These are phyloP conservation scores for Populus tremula DNA, from an alignment of 345 rosid species.

Conservation along the genomic window DNA sequence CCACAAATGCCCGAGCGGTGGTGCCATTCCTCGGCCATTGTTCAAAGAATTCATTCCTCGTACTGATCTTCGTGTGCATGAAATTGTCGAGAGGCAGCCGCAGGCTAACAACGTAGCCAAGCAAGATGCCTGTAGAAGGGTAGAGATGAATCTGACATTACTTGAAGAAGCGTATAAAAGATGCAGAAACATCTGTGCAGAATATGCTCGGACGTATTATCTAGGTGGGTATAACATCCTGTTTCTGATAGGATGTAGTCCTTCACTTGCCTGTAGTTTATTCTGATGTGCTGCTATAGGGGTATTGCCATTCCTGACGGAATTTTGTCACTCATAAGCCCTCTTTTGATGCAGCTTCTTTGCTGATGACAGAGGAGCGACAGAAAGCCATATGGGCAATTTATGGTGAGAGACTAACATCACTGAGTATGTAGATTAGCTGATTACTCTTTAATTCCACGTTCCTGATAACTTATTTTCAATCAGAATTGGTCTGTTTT, in stretches of 20 bases:
- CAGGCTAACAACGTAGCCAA: conserved; percentile 4
- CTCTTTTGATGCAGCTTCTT: conserved; percentile 41
- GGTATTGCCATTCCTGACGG: background rate
- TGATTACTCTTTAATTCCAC: no score
- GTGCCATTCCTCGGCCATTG: conserved; percentile 17
- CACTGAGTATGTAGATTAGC: no score
- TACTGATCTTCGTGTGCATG: conserved; percentile 28
- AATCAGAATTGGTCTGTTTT: no score
- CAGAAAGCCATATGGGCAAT: conserved; percentile 71
- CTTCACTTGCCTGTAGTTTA: no score
- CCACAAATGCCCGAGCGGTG: conserved; percentile 16
- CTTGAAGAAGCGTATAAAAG: conserved; percentile 49
- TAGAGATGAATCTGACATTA: conserved; percentile 36
- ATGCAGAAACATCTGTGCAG: conserved; percentile 47
- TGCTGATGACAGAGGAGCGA: conserved; percentile 56
- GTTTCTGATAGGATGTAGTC: no score
- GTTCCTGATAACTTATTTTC: no score
- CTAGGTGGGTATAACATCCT: conserved; percentile 32
- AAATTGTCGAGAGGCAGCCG: conserved; percentile 45
- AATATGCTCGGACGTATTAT: conserved; percentile 64
- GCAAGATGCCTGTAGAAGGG: conserved; percentile 21
- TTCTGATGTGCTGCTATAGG: no score
- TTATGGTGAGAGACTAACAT: conserved; percentile 38
- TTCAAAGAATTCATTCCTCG: conserved; percentile 33
- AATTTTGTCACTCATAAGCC: background rate